Base-by-base conservation (phyloP, 176 grass and related monocot species). In the Dendrocalamus sinicus region DNA sequence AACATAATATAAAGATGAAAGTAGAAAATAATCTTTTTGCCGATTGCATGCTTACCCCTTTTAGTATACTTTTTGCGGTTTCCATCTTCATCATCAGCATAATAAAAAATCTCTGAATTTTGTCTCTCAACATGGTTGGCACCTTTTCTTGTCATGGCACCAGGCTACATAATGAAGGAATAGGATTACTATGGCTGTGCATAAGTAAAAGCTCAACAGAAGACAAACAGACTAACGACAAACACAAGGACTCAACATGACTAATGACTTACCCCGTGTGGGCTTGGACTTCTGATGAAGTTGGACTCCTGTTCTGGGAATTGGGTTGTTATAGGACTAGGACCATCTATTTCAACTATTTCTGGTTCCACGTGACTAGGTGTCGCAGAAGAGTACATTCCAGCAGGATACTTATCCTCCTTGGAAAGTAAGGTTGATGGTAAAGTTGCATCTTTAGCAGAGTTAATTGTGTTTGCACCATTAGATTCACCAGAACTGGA, bases 21-120 rank as follows among this genome's bases (percentile, higher is more conserved):
- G 14, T 16, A 62, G 30, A 82, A 66, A 39, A 77, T 43, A 82
- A 45, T 46, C n/a, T 35, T 32, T 58, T 73, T 77, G 73, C 15
- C 69, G 35, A 88, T 54, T 45, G n/a, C 46, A 67, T 79, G 62
- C 84, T 87, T 96, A 99, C 96, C 96, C 75, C 96, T 92, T 86
- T 83, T 96, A 47, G 89, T 84, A 81, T 99, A 99, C 71, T 99
- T 99, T 85, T 94, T 95, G 20, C 81, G 77, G 83, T 93, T 99
- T 91, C 70, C 92, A 67, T 99, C 96, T 87, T 99, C 96, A 83
- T 99, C 96, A 78, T 99, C 96, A 80, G 92, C 92, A 85, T 96
- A 99, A 72, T 99, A 99, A 62, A 92, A 94, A 79, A 87, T 91
- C 72, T 99, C 96, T 46, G 96, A 99, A 91, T 85, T 96, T 84